These are phyloP conservation scores for Trypanosoma mega DNA, from an alignment of 208 protist genomes.

Conservation along the genomic window DNA sequence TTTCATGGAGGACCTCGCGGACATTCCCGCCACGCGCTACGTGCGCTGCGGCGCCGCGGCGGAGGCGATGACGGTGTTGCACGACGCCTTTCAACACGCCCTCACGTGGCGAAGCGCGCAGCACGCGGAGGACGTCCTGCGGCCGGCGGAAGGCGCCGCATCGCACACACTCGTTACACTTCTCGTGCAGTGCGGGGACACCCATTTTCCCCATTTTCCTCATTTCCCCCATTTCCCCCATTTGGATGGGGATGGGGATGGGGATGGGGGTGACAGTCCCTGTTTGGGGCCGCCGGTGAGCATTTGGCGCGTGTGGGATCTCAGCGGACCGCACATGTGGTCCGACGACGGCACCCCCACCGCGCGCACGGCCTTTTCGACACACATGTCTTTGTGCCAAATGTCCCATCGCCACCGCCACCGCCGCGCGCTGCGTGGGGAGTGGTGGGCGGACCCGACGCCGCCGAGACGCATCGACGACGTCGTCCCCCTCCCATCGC, in stretches of 20 bases:
- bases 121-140: constrained; percentile 12
- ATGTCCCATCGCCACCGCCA: constrained; percentile 21
- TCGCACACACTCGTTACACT: constrained; percentile 27
- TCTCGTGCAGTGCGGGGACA: too few species aligned
- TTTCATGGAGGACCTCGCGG: constrained; percentile 40
- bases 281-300: neutral
- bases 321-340: constrained; percentile 14
- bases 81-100: constrained; percentile 16
- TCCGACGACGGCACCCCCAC: constrained; percentile 8
- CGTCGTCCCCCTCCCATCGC: constrained; percentile 19
- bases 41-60: constrained; percentile 12
- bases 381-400: constrained; percentile 14
- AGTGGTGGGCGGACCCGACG: constrained; percentile 10
- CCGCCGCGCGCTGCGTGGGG: constrained; percentile 17
- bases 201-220: too few species aligned
- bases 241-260: too few species aligned
- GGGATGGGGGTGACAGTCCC: too few species aligned
- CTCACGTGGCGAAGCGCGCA: constrained; percentile 21
- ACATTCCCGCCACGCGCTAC: constrained; percentile 44
- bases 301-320: constrained; percentile 28
- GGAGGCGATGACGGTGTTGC: constrained; percentile 26
- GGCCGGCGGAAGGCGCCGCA: constrained; percentile 6
- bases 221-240: too few species aligned
- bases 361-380: constrained; percentile 10
- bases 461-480: constrained; percentile 20